Evolutionary conservation across 768 basidiomycete genomes (phyloP).

Genomic region (Lentinula boryana): DNA sequence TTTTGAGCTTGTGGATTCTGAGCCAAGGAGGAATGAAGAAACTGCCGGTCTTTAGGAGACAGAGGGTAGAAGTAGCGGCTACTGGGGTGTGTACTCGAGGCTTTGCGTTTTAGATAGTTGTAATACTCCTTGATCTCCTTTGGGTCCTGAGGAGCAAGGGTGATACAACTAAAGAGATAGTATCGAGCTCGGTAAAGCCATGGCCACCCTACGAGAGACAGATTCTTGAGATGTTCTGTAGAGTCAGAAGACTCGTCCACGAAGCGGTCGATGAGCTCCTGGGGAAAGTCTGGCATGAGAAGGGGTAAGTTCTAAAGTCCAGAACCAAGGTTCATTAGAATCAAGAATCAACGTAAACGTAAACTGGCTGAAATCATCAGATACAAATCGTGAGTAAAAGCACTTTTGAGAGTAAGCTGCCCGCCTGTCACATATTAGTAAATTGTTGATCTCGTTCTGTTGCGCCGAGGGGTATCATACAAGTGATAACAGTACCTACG

Average conservation of each 20-base stretch:
- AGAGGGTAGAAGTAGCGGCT: background rate
- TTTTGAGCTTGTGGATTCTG: background rate
- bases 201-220: background rate
- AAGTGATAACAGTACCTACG: no score
- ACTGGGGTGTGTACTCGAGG: background rate
- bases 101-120: background rate
- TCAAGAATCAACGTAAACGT: no score
- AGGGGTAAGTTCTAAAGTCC: background rate
- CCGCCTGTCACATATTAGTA: no score
- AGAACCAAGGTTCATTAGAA: no score
- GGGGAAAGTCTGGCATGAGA: background rate
- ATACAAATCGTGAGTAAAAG: no score
- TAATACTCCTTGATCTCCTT: background rate
- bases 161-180: background rate
- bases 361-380: no score
- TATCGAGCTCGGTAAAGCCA: background rate
- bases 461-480: no score
- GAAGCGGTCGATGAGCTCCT: slow-evolving; percentile 4
- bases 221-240: background rate
- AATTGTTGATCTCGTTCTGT: no score
- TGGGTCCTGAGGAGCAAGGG: background rate
- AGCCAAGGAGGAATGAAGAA: background rate
- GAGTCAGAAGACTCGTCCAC: background rate
- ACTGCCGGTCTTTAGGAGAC: background rate
- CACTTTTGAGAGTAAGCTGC: no score